Conservation (phyloP, 768 basidiomycete species). For the Ramaria rubella region DNA sequence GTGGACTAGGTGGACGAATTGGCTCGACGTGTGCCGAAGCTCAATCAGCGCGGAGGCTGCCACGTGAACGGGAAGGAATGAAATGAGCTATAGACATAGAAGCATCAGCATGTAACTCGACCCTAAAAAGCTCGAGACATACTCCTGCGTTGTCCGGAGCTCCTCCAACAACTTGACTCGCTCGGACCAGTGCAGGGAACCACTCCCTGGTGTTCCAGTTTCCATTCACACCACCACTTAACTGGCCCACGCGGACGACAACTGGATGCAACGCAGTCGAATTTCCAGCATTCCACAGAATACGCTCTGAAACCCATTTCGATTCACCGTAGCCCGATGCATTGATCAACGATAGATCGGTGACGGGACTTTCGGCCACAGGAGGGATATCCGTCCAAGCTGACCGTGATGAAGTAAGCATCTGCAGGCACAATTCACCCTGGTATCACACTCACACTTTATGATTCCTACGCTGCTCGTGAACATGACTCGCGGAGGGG, state of each 20-base stretch:
- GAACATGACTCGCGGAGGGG: slow-evolving; percentile 28
- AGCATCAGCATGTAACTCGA: neutral
- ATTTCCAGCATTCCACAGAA: slow-evolving; percentile 23
- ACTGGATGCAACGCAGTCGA: slow-evolving; percentile 3
- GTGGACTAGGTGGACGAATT: too few species aligned
- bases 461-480: slow-evolving; percentile 29
- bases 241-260: slow-evolving; percentile 32
- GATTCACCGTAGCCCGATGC: slow-evolving; percentile 8
- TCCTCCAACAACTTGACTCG: slow-evolving; percentile 2
- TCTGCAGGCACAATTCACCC: neutral
- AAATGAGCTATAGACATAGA: neutral
- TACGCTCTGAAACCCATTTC: slow-evolving; percentile 33
- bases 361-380: neutral
- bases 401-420: slow-evolving; percentile 4
- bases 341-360: neutral
- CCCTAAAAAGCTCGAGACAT: neutral
- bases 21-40: too few species aligned
- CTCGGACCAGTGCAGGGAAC: slow-evolving; percentile 12
- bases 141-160: slow-evolving; percentile 4
- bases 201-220: slow-evolving; percentile 26
- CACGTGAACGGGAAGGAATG: slow-evolving; percentile 17
- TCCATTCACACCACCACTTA: slow-evolving; percentile 32
- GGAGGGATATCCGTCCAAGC: neutral
- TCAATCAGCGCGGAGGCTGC: slow-evolving; percentile 34
- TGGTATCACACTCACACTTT: slow-evolving; percentile 20